Evolutionary conservation across 2,329 filamentous ascomycete genomes (phyloP).

Genomic region (Parastagonospora avenae): DNA sequence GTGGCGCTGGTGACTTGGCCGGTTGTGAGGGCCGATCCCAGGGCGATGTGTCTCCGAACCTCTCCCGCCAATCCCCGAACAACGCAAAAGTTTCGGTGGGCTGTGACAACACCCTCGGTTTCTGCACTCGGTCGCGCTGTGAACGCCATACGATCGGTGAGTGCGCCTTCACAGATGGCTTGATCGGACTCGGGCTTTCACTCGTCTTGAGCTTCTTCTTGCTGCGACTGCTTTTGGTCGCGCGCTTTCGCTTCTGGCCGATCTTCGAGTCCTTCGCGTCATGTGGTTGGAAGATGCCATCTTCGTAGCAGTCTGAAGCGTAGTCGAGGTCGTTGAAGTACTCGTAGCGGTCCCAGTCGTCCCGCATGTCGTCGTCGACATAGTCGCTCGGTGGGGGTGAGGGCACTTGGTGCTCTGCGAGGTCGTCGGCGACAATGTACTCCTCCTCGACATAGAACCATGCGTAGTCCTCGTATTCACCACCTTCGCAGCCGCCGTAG

Average conservation of each 20-base stretch:
- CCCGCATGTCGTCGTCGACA: slow-evolving; percentile 36
- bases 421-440: slow-evolving; percentile 51
- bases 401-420: slow-evolving; percentile 54
- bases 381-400: slow-evolving; percentile 47
- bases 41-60: slow-evolving; percentile 37
- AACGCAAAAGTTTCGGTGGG: slow-evolving; percentile 45
- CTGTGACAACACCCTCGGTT: slow-evolving; percentile 35
- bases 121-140: slow-evolving; percentile 25
- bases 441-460: slow-evolving; percentile 57
- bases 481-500: slow-evolving; percentile 51
- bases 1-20: slow-evolving; percentile 12
- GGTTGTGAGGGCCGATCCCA: slow-evolving; percentile 29
- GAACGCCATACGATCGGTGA: slow-evolving; percentile 44
- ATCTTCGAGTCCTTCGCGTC: slow-evolving; percentile 23
- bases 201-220: slow-evolving; percentile 33
- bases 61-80: slow-evolving; percentile 53
- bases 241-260: slow-evolving; percentile 40
- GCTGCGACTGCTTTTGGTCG: slow-evolving; percentile 11
- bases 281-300: slow-evolving; percentile 41
- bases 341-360: slow-evolving; percentile 55
- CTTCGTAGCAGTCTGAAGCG: slow-evolving; percentile 53
- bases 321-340: slow-evolving; percentile 58
- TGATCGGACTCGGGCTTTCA: slow-evolving; percentile 2
- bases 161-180: slow-evolving; percentile 18
- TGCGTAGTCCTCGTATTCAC: slow-evolving; percentile 47